These are phyloP conservation scores for Phalaenopsis hybrid DNA, from an alignment of 116 monocot genomes.

Conservation along the genomic window DNA sequence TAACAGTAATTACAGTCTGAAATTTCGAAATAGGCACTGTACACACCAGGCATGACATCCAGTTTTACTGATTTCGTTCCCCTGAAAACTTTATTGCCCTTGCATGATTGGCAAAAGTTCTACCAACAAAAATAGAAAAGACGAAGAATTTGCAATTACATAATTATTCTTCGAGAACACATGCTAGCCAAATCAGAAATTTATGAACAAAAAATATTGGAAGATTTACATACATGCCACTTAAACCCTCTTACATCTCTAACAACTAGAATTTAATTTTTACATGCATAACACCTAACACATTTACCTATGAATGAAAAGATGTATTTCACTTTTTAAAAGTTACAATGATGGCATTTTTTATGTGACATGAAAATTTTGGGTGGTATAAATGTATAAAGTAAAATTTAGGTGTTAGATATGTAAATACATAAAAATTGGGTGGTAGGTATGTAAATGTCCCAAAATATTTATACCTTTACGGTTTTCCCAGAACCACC, in stretches of 20 bases:
- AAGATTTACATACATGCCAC: too few species aligned
- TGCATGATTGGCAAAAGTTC: conserved; percentile 81
- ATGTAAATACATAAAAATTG: too few species aligned
- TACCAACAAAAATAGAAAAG: conserved; percentile 14
- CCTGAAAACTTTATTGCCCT: conserved; percentile 57
- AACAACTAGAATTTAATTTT: too few species aligned
- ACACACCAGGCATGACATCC: conserved; percentile 81
- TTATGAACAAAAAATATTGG: background rate
- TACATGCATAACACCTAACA: too few species aligned
- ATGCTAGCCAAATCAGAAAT: background rate
- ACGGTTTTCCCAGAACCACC: conserved; percentile 72
- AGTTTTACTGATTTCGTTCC: conserved; percentile 76
- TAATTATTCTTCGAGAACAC: background rate
- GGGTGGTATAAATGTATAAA: too few species aligned
- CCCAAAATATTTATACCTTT: conserved; percentile 36
- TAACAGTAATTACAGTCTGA: background rate
- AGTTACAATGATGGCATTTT: too few species aligned
- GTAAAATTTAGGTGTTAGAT: too few species aligned
- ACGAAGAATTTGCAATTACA: background rate
- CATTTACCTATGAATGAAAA: too few species aligned
- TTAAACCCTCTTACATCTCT: too few species aligned
- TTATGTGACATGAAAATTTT: too few species aligned
- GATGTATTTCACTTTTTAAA: too few species aligned
- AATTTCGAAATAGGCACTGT: background rate
- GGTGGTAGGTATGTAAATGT: too few species aligned